phyloP scores from a whole-genome alignment of 2,329 filamentous ascomycete species.

The Trichoderma arundinaceum region DNA sequence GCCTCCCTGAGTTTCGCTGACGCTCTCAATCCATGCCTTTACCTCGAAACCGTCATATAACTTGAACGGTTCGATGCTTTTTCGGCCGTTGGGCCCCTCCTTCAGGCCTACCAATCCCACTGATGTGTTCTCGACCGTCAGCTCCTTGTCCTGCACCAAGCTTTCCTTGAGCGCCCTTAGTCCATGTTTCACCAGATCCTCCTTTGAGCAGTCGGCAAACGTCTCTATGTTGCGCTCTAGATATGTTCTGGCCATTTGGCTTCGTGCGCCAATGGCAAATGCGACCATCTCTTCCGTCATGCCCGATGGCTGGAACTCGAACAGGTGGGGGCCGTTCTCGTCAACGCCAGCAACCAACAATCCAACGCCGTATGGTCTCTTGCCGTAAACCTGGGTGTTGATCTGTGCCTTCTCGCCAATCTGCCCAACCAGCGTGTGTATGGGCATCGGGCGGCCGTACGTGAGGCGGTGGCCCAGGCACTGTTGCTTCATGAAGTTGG shows the following conservation, averaged over 20 bases:
- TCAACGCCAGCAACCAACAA: slow-evolving; percentile 92
- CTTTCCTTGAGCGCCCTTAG: slow-evolving; percentile 93
- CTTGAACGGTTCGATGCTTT: slow-evolving; percentile 78
- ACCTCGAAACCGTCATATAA: slow-evolving; percentile 90
- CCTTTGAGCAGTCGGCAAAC: slow-evolving; percentile 76
- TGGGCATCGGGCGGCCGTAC: slow-evolving; percentile 90
- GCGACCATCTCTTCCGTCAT: slow-evolving; percentile 98
- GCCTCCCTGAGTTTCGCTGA: slow-evolving; percentile 58
- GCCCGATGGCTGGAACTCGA: slow-evolving; percentile 96
- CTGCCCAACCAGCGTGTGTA: slow-evolving; percentile 86
- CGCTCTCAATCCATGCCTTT: slow-evolving; percentile 81
- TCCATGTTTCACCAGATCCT: slow-evolving; percentile 90
- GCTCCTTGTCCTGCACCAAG: slow-evolving; percentile 93
- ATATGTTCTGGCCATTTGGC: slow-evolving; percentile 97
- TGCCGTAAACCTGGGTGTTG: slow-evolving; percentile 97
- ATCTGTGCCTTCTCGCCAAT: slow-evolving; percentile 96
- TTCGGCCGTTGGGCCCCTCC: slow-evolving; percentile 50
- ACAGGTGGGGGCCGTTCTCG: slow-evolving; percentile 91
- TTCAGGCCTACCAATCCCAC: slow-evolving; percentile 78
- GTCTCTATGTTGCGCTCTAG: slow-evolving; percentile 88
- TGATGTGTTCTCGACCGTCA: slow-evolving; percentile 96
- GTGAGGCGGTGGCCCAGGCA: slow-evolving; percentile 94
- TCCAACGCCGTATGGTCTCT: slow-evolving; percentile 93
- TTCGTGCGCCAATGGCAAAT: slow-evolving; percentile 92
- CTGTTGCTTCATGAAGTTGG: slow-evolving; percentile 99